Conservation (phyloP, 345 rosid genomes). For the Acer negundo region DNA sequence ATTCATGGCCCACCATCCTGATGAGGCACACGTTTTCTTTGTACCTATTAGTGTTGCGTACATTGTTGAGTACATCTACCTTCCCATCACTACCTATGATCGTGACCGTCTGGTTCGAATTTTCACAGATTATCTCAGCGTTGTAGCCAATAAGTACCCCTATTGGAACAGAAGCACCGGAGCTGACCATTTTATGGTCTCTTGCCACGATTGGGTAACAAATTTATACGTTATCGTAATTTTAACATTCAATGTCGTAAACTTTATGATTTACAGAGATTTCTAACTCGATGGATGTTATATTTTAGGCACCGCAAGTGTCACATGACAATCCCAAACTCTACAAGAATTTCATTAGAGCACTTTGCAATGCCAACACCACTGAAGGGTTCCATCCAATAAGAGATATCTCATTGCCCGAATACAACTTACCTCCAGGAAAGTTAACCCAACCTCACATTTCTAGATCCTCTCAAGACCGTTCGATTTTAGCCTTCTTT, state of each 20-base stretch:
- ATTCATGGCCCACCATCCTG: conserved; percentile 41
- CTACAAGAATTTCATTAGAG: conserved; percentile 61
- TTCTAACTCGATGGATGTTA: no score
- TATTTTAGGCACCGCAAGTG: conserved; percentile 61
- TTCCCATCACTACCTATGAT: conserved; percentile 28
- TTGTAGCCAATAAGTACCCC: conserved; percentile 45
- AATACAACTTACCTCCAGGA: conserved; percentile 32
- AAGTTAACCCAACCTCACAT: conserved; percentile 26
- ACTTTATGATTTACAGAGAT: no score
- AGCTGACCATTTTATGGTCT: conserved; percentile 60
- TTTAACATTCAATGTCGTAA: no score
- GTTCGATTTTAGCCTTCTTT: conserved; percentile 62
- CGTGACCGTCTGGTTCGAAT: conserved; percentile 25
- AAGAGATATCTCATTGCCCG: conserved; percentile 72
- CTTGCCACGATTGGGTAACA: conserved; percentile 71
- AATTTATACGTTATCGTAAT: no score
- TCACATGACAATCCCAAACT: conserved; percentile 44
- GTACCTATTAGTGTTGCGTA: conserved; percentile 43
- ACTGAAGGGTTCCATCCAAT: conserved; percentile 63
- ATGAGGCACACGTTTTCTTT: conserved; percentile 48
- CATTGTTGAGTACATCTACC: conserved; percentile 32
- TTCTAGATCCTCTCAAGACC: conserved; percentile 27
- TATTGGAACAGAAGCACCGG: conserved; percentile 62
- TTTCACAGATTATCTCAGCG: conserved; percentile 39
- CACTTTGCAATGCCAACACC: conserved; percentile 79